Percentiles rank a stretch among this genome's conserved stretches.
These are phyloP conservation scores for Phaeodactylum tricornutum DNA, from an alignment of 108 stramenopile genomes.

Conservation along the genomic window DNA sequence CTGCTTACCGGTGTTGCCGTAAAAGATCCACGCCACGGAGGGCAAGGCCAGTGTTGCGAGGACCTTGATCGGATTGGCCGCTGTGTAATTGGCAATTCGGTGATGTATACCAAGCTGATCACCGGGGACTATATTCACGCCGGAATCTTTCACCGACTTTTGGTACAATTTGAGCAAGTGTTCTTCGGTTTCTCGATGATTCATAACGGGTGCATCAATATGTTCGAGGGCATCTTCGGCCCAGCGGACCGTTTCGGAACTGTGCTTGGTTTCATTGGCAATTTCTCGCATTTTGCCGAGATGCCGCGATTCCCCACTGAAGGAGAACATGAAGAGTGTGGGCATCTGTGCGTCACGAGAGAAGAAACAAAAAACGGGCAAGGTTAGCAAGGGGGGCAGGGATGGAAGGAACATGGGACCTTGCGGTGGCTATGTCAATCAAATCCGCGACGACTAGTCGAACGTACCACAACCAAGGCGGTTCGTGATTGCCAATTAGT, in stretches of 20 bases:
- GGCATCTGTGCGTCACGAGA: no score
- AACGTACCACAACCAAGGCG: constrained; percentile 58
- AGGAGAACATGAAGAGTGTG: constrained; percentile 60
- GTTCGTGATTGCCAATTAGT: constrained; percentile 70
- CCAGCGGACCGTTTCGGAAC: constrained; percentile 52
- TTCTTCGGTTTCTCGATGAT: constrained; percentile 11
- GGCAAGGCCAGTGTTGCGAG: constrained; percentile 54
- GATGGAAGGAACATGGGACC: no score
- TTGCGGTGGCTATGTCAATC: no score
- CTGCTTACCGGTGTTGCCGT: constrained; percentile 53
- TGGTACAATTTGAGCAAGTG: constrained; percentile 42
- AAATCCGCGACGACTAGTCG: no score
- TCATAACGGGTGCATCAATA: constrained; percentile 5
- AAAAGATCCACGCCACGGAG: constrained; percentile 56
- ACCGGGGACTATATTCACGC: constrained; percentile 64
- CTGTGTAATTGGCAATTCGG: constrained; percentile 60
- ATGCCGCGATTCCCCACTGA: constrained; percentile 47
- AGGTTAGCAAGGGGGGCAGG: no score
- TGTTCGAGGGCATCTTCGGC: constrained; percentile 24
- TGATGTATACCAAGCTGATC: constrained; percentile 37
- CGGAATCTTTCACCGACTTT: constrained; percentile 41
- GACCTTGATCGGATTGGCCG: constrained; percentile 69
- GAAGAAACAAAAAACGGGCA: no score
- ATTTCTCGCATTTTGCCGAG: constrained; percentile 59
- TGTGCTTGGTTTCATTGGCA: constrained; percentile 57